These are phyloP conservation scores for Erodium trifolium DNA, from an alignment of 441 rosid genomes.

Conservation along the genomic window DNA sequence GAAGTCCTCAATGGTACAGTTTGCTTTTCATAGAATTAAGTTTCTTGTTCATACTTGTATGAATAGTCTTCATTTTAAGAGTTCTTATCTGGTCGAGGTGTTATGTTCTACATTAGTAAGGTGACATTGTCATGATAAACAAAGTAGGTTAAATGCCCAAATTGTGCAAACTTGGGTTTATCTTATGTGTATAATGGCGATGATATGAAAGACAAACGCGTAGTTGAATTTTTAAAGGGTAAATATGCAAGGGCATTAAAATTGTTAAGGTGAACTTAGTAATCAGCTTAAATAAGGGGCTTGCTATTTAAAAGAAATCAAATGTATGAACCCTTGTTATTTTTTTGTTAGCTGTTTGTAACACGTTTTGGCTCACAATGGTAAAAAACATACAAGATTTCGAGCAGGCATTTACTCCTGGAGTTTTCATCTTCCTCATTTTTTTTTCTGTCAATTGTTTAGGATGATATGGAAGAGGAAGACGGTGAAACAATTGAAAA, in stretches of 20 bases:
- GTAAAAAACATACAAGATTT: not conserved
- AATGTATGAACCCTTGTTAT: not conserved
- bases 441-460: conserved; percentile 15
- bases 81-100: not conserved
- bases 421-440: not conserved
- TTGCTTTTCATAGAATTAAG: conserved; percentile 5
- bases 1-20: conserved; percentile 64
- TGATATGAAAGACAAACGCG: conserved; percentile 3
- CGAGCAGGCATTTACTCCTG: not conserved
- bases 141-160: not conserved
- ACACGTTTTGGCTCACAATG: not conserved
- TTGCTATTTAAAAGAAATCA: too few species aligned
- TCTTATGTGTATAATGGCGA: not conserved
- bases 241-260: not conserved
- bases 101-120: not conserved
- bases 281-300: not conserved
- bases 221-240: not conserved
- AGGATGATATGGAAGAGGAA: conserved; percentile 96
- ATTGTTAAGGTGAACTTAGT: not conserved
- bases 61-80: not conserved
- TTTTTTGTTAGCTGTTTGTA: not conserved
- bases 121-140: not conserved
- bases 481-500: conserved; percentile 91
- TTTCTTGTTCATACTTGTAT: not conserved
- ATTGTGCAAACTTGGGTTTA: not conserved